Evolutionary conservation across 495 filamentous ascomycete genomes (phyloP).

Genomic region (Copromyces sp.): DNA sequence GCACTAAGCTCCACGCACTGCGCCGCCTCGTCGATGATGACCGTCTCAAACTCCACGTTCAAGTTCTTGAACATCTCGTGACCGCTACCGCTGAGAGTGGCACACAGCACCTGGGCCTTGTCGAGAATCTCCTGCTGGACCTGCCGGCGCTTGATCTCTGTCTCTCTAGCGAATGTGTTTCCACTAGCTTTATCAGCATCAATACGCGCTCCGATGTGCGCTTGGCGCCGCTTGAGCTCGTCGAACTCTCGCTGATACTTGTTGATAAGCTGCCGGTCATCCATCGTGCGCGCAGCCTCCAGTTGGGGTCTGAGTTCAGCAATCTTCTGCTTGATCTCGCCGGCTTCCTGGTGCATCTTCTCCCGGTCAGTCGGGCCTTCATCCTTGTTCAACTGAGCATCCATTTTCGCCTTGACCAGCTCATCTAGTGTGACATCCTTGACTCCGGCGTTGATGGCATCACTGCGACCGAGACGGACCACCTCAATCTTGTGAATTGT

Average conservation of each 20-base stretch:
- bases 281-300: conserved; percentile 57
- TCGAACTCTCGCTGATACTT: conserved; percentile 71
- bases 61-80: conserved; percentile 96
- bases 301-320: conserved; percentile 54
- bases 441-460: conserved; percentile 86
- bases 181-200: conserved; percentile 79
- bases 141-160: conserved; percentile 72
- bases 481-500: conserved; percentile 64
- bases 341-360: conserved; percentile 73
- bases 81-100: conserved; percentile 88
- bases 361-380: conserved; percentile 53
- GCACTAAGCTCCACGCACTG: conserved; percentile 97
- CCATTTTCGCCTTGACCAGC: conserved; percentile 66
- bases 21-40: conserved; percentile 95
- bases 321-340: conserved; percentile 60
- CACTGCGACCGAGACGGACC: conserved; percentile 81
- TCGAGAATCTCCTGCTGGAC: conserved; percentile 88
- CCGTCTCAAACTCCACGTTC: conserved; percentile 94
- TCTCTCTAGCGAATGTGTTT: conserved; percentile 61
- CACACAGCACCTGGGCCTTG: conserved; percentile 83
- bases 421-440: conserved; percentile 90
- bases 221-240: conserved; percentile 61
- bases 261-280: conserved; percentile 42
- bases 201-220: conserved; percentile 63
- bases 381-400: conserved; percentile 36